Conservation (phyloP, 2,329 filamentous ascomycete genomes). For the Coniochaeta sp. region DNA sequence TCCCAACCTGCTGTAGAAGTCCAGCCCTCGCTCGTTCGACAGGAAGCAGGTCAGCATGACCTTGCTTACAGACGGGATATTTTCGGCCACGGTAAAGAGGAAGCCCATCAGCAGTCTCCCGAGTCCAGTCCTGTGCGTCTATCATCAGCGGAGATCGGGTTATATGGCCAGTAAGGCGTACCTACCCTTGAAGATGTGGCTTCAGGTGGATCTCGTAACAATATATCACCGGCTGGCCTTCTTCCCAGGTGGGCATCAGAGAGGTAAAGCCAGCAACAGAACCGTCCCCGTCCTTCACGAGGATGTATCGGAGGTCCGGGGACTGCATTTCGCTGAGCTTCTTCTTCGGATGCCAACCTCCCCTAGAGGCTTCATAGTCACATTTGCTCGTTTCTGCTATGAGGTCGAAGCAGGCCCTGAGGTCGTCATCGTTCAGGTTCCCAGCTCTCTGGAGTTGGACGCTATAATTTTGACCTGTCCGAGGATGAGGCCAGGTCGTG, state of each 20-base stretch:
- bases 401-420: constrained; percentile 46
- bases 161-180: constrained; percentile 18
- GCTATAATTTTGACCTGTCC: constrained; percentile 29
- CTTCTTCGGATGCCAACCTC: constrained; percentile 53
- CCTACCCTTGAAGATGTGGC: constrained; percentile 45
- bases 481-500: constrained; percentile 43
- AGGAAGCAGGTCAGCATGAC: constrained; percentile 70
- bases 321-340: constrained; percentile 66
- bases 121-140: constrained; percentile 47
- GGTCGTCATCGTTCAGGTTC: constrained; percentile 32
- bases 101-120: constrained; percentile 52
- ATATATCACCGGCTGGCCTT: constrained; percentile 60
- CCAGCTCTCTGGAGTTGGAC: constrained; percentile 34
- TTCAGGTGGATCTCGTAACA: constrained; percentile 72
- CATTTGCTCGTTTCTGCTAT: constrained; percentile 56
- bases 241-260: constrained; percentile 67
- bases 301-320: constrained; percentile 59
- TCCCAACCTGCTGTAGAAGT: constrained; percentile 56
- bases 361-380: constrained; percentile 56
- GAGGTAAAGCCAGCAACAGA: constrained; percentile 50
- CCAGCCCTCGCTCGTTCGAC: constrained; percentile 47
- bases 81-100: constrained; percentile 43
- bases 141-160: neutral
- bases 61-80: constrained; percentile 50
- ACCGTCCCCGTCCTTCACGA: constrained; percentile 37